Conservation (phyloP, 2,329 filamentous ascomycete genomes). For the Meredithiella fracta region DNA sequence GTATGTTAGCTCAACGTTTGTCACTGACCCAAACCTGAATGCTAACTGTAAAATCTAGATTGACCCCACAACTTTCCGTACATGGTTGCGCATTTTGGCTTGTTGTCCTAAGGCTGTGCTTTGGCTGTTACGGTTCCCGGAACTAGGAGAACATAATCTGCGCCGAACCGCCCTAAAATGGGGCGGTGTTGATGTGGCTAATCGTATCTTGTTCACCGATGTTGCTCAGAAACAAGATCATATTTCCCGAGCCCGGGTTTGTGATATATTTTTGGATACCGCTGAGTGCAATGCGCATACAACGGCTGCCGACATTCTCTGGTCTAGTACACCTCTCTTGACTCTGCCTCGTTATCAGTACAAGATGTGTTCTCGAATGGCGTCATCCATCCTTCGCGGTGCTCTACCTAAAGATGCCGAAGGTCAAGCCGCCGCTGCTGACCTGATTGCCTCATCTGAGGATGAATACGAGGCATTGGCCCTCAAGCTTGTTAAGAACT, state of each 20-base stretch:
- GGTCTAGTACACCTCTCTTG: slow-evolving; percentile 85
- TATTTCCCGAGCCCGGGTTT: slow-evolving; percentile 78
- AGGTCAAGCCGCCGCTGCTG: slow-evolving; percentile 50
- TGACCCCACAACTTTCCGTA: slow-evolving; percentile 88
- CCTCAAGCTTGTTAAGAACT: slow-evolving; percentile 44
- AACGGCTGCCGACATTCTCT: slow-evolving; percentile 87
- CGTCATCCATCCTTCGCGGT: slow-evolving; percentile 80
- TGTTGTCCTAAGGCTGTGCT: slow-evolving; percentile 74
- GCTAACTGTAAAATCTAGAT: slow-evolving; percentile 40
- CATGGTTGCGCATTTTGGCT: slow-evolving; percentile 82
- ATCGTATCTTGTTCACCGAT: slow-evolving; percentile 83
- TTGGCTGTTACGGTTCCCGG: slow-evolving; percentile 94
- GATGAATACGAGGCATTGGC: slow-evolving; percentile 71
- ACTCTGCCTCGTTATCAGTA: slow-evolving; percentile 84
- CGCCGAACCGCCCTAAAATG: slow-evolving; percentile 63
- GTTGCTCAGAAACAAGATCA: slow-evolving; percentile 90
- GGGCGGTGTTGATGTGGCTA: slow-evolving; percentile 73
- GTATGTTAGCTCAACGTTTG: slow-evolving; percentile 32
- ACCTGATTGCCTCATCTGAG: slow-evolving; percentile 65
- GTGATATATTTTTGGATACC: slow-evolving; percentile 90
- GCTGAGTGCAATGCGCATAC: slow-evolving; percentile 98
- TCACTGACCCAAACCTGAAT: neutral
- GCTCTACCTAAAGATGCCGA: slow-evolving; percentile 58
- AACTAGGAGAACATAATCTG: slow-evolving; percentile 76
- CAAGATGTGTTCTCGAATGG: slow-evolving; percentile 99